Base-by-base conservation (phyloP, 2,329 filamentous ascomycete species). In the Monilinia fructigena region DNA sequence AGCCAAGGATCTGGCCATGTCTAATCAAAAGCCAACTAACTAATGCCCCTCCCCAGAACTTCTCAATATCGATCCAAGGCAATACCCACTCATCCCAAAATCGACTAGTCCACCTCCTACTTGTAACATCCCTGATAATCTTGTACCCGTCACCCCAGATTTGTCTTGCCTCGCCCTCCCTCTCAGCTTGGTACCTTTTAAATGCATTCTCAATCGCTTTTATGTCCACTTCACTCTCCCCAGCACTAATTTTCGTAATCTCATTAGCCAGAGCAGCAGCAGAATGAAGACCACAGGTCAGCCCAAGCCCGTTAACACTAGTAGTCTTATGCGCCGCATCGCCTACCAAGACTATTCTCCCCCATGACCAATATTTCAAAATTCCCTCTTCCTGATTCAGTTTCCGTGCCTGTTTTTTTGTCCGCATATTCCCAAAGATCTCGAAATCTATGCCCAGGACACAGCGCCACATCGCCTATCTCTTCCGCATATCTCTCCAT, bases 301-400 rank as follows among this genome's bases (percentile, higher is more conserved):
- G 18, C 23, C 53, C 53, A 8, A 55, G 31, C 18, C 53, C 53
- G 7, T 23, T 28, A 4, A 55, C 53, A 38, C 23, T 28, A 12
- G 53, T 55, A 55, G 53, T 20, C 31, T 67, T 67, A 47, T 67
- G 65, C 38, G 35, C 65, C 14, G 65, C 58, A 56, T 67, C 65
- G 35, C 65, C 65, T 12, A 35, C 58, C 20, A 67, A 40, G 2
- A 63, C 65, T 12, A 63, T 55, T 10, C 65, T 28, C 5, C 56
- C 65, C 23, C 38, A 55, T 31, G 55, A 52, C 65, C 50, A 56
- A 35, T 63, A 35, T 1, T 58, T 42, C 23, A 61, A 45, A 10
- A 62, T 20, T 3, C 58, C 58, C 35, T 67, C 65, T 38, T 67
- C 65, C 23, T 63, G n/a, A n/a, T 56, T 52, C 18, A 67, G 42